Conservation (phyloP, 495 filamentous ascomycete species). For the Xylaria acuta region DNA sequence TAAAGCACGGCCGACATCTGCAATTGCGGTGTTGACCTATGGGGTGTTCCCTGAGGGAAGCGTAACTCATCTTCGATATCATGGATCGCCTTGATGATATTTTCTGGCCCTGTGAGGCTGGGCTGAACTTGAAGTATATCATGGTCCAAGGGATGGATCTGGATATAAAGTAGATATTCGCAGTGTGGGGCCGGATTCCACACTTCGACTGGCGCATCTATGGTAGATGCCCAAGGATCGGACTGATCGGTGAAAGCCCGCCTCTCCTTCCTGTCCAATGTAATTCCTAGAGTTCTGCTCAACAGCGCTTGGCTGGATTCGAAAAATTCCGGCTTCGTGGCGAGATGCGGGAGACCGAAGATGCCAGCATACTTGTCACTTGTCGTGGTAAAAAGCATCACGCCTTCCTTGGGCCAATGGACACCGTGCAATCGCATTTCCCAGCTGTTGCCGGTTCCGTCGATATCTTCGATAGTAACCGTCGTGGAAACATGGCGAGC, state of each 20-base stretch:
- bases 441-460: slow-evolving; percentile 70
- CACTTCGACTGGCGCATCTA: slow-evolving; percentile 62
- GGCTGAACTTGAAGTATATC: slow-evolving; percentile 44
- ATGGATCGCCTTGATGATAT: slow-evolving; percentile 56
- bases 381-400: slow-evolving; percentile 81
- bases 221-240: slow-evolving; percentile 66
- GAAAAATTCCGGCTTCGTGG: slow-evolving; percentile 70
- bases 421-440: slow-evolving; percentile 79
- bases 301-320: slow-evolving; percentile 69
- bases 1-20: slow-evolving; percentile 86
- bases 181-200: slow-evolving; percentile 73
- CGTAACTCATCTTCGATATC: slow-evolving; percentile 85
- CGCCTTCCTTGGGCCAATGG: slow-evolving; percentile 78
- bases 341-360: slow-evolving; percentile 85
- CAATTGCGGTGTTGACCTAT: slow-evolving; percentile 69
- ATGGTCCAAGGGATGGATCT: slow-evolving; percentile 71
- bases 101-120: slow-evolving; percentile 37
- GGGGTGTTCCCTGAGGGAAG: slow-evolving; percentile 80
- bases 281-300: slow-evolving; percentile 70
- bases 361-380: slow-evolving; percentile 92
- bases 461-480: slow-evolving; percentile 72
- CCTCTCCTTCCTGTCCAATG: slow-evolving; percentile 67
- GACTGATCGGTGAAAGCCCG: slow-evolving; percentile 51
- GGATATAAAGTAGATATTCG: slow-evolving; percentile 87
- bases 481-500: slow-evolving; percentile 68